These are phyloP conservation scores for Geotrichum fermentans DNA, from an alignment of 1,139 yeast genomes.

Conservation along the genomic window DNA sequence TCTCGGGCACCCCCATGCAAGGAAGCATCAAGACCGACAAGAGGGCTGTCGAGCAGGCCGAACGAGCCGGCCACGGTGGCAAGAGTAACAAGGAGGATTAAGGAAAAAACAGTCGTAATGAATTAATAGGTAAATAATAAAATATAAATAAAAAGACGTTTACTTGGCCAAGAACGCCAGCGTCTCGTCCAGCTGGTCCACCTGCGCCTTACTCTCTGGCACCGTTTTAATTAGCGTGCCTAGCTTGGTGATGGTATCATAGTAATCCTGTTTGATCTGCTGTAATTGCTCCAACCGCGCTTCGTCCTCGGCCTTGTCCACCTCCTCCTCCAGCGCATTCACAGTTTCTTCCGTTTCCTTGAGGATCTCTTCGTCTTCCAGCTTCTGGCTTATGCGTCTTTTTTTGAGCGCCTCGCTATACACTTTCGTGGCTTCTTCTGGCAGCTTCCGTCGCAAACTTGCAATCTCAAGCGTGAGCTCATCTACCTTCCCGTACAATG, in stretches of 20 bases:
- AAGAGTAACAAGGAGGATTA: conserved; percentile 82
- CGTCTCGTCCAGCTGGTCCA: conserved; percentile 24
- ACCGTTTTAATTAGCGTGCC: conserved; percentile 20
- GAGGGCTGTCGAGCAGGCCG: conserved; percentile 76
- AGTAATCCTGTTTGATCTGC: conserved; percentile 5
- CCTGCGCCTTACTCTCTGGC: conserved; percentile 24
- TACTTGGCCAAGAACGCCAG: conserved; percentile 18
- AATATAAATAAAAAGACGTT: too few relatives aligned
- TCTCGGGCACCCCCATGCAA: conserved; percentile 63
- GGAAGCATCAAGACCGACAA: conserved; percentile 72
- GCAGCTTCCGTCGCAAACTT: conserved; percentile 46
- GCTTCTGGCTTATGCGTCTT: conserved; percentile 18
- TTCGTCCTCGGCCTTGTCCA: conserved; percentile 16
- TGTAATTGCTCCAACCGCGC: conserved; percentile 15
- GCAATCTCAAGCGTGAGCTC: conserved; percentile 49
- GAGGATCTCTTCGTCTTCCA: conserved; percentile 6
- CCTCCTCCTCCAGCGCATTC: conserved; percentile 3
- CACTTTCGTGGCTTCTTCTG: conserved; percentile 32
- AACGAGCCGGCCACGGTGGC: conserved; percentile 70
- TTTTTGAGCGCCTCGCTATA: conserved; percentile 24
- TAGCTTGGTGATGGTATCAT: conserved; percentile 14
- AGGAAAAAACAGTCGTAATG: too few relatives aligned
- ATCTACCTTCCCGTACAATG: conserved; percentile 48
- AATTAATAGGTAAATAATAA: neutral
- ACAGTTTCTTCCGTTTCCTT: conserved; percentile 1